phyloP scores from a whole-genome alignment of 176 grass and related monocot species.

The Luzula sylvatica region DNA sequence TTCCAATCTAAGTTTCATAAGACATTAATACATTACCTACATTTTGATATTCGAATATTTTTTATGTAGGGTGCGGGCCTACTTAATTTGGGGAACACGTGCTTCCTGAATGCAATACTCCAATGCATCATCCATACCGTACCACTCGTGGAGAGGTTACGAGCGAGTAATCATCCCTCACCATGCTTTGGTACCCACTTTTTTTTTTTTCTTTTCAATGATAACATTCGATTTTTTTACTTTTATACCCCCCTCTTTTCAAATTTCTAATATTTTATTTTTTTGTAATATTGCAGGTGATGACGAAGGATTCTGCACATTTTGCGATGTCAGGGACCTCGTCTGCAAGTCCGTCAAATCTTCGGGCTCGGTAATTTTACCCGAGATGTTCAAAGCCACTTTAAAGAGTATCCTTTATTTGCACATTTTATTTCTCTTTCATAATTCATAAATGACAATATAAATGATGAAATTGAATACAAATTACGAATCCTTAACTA shows the following conservation, averaged over 20 bases:
- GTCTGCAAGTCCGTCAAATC: no score
- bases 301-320: no score
- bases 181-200: slow-evolving; percentile 49
- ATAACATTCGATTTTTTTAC: background rate
- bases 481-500: no score
- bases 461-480: no score
- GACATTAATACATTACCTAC: no score
- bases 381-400: no score
- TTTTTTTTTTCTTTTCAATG: slow-evolving; percentile 6
- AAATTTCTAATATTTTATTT: slow-evolving; percentile 7
- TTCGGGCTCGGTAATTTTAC: no score
- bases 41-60: background rate
- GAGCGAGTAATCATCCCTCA: slow-evolving; percentile 34
- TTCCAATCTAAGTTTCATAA: no score
- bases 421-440: no score
- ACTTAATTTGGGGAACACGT: slow-evolving; percentile 83
- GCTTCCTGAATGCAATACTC: slow-evolving; percentile 78
- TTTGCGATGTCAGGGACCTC: no score
- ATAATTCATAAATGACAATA: no score
- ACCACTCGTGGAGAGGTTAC: slow-evolving; percentile 51
- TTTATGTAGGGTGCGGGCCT: slow-evolving; percentile 67
- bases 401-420: no score
- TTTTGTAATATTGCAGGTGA: background rate
- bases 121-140: slow-evolving; percentile 94
- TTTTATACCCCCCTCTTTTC: background rate